Evolutionary conservation across 1,284 basidiomycete genomes (phyloP).

Genomic region (Melampsora larici-populina): DNA sequence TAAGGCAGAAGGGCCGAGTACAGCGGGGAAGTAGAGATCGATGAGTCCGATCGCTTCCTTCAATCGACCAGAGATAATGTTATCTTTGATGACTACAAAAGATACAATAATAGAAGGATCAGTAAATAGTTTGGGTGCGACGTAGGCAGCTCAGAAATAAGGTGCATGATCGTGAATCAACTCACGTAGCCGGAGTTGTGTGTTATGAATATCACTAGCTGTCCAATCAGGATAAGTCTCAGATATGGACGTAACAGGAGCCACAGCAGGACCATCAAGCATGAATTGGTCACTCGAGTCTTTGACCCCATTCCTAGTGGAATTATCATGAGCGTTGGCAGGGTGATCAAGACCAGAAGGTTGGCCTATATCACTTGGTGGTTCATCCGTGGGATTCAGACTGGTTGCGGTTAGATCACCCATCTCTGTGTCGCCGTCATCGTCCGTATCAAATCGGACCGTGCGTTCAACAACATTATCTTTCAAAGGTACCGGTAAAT

Average conservation of each 20-base stretch:
- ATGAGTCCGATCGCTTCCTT: constrained; percentile 37
- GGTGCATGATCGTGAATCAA: neutral
- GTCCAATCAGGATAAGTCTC: constrained; percentile 36
- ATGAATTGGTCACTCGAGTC: neutral
- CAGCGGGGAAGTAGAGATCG: constrained; percentile 27
- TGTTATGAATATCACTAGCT: constrained; percentile 35
- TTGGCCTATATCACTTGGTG: neutral
- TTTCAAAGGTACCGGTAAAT: constrained; percentile 23
- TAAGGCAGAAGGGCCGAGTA: constrained; percentile 15
- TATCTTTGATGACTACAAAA: constrained; percentile 25
- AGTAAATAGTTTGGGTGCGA: too few relatives aligned
- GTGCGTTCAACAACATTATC: constrained; percentile 36
- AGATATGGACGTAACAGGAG: neutral
- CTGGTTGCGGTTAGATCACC: constrained; percentile 19
- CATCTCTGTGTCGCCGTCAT: constrained; percentile 42
- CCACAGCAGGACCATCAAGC: neutral
- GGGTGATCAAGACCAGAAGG: neutral
- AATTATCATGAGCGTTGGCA: neutral
- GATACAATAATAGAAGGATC: too few relatives aligned
- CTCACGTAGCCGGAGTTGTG: constrained; percentile 30
- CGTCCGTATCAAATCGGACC: constrained; percentile 39
- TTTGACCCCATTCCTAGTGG: neutral
- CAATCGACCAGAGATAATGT: constrained; percentile 29
- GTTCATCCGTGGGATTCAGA: neutral
- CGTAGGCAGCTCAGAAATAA: neutral